A percentile compares a stretch with the other conserved stretches of the same genome.
Conservation (phyloP, 2,329 filamentous ascomycete genomes). For the Ceratocystiopsis minuta region DNA sequence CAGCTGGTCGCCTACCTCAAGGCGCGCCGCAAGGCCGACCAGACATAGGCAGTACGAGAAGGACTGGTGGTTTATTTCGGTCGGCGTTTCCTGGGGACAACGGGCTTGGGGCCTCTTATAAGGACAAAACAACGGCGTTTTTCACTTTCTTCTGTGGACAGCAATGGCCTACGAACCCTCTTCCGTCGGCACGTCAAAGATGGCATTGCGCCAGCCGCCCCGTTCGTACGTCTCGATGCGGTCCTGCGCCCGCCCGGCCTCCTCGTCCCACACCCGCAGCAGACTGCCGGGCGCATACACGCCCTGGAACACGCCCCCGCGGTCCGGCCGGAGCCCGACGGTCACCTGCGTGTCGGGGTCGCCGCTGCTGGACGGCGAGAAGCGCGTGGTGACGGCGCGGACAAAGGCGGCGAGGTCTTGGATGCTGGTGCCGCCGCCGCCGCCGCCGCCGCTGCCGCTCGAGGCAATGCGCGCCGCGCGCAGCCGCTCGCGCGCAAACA, state of each 20-base stretch:
- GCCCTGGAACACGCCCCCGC: conserved; percentile 53
- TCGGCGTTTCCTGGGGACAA: no score
- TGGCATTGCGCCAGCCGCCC: conserved; percentile 66
- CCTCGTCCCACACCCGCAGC: conserved; percentile 76
- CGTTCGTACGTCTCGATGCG: conserved; percentile 54
- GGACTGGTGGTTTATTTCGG: no score
- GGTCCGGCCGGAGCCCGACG: conserved; percentile 49
- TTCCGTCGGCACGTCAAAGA: conserved; percentile 34
- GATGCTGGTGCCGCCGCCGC: conserved; percentile 42
- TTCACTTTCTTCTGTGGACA: no score
- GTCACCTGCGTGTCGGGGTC: conserved; percentile 58
- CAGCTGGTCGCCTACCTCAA: conserved; percentile 71
- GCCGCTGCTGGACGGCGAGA: conserved; percentile 34
- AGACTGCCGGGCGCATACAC: conserved; percentile 80
- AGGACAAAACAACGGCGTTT: no score
- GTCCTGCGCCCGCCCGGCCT: conserved; percentile 52
- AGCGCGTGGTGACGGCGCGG: conserved; percentile 59
- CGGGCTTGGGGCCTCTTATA: no score
- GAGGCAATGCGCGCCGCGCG: conserved; percentile 63
- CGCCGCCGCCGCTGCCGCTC: conserved; percentile 46
- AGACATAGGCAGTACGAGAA: conserved; percentile 3
- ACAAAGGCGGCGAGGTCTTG: conserved; percentile 52
- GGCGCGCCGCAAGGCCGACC: conserved; percentile 36
- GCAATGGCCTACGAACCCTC: no score
- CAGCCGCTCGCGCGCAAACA: conserved; percentile 73